Evolutionary conservation across 768 basidiomycete genomes (phyloP), one percentile per base, ranked within the genome.

Genomic region (Suillus subalutaceus): DNA sequence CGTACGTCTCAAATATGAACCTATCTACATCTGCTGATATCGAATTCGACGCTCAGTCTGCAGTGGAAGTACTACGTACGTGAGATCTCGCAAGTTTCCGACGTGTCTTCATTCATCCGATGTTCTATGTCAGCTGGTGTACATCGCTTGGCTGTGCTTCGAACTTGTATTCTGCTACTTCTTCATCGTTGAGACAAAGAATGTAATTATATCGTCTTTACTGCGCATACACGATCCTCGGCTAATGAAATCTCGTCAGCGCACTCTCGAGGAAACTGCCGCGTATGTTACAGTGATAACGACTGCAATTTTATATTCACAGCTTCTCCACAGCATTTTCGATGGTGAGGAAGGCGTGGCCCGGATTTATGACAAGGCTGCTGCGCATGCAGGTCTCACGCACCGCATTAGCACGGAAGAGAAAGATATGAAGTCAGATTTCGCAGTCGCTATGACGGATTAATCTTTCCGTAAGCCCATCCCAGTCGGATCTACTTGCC

Each of bases 41-140:
- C 23, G 7, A 18, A 32, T 13, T 13, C 23, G 23, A 15, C 23
- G 6, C 66, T 44, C 26, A 73, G 72, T 12, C 68, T 85, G 56
- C 77, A 75, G 26, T 85, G 84, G 84, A 83, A 82, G 69, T 84
- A 82, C 76, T 82, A 48, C n/a, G 10, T n/a, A 48, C 66, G 79
- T 81, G 46, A 70, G 78, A 70, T 18, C 41, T 37, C 43, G 26
- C 35, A n/a, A 30, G 15, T 26, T 35, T 43, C 20, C 8, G 2
- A 44, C 56, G n/a, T 16, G 44, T 26, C 18, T 13, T 16, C 8
- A 38, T 37, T 37, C 37, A 37, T 37, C 2, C 37, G 9, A 37
- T n/a, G 13, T 32, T 40, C 20, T 30, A 8, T 59, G 4, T 52
- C 23, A 79, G 77, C 64, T 81, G 38, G 77, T 81, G 18, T 83